A percentile compares a stretch with the other conserved stretches of the same genome.
Conservation (phyloP, 2,329 filamentous ascomycete genomes). For the Exophiala calicioides region DNA sequence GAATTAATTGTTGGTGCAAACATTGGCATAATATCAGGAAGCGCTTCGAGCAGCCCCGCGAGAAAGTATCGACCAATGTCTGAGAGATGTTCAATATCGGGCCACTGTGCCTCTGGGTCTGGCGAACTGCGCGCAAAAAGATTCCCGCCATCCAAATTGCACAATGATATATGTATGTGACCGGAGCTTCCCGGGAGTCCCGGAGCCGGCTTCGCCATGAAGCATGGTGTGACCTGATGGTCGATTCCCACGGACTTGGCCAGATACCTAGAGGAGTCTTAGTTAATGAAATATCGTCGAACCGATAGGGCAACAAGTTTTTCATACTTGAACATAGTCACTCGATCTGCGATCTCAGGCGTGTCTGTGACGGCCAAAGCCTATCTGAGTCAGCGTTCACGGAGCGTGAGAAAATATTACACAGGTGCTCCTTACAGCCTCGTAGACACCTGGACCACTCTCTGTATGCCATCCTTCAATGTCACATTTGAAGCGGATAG, state of each 20-base stretch:
- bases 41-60: slow-evolving; percentile 79
- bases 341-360: slow-evolving; percentile 8
- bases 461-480: slow-evolving; percentile 11
- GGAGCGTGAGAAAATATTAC: not conserved
- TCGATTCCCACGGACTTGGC: slow-evolving; percentile 7
- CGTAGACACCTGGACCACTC: slow-evolving; percentile 8
- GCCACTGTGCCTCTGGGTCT: slow-evolving; percentile 69
- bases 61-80: slow-evolving; percentile 89
- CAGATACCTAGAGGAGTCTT: not conserved
- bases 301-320: not conserved
- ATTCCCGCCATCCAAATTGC: slow-evolving; percentile 65
- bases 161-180: slow-evolving; percentile 12
- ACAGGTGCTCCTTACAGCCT: slow-evolving; percentile 5
- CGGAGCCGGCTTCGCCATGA: slow-evolving; percentile 10
- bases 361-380: slow-evolving; percentile 6
- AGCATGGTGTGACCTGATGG: slow-evolving; percentile 10
- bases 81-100: slow-evolving; percentile 75
- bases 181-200: slow-evolving; percentile 7
- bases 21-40: slow-evolving; percentile 92
- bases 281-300: not conserved
- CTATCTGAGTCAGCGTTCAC: not conserved
- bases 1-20: slow-evolving; percentile 93
- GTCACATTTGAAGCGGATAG: slow-evolving; percentile 2
- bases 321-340: slow-evolving; percentile 8
- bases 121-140: slow-evolving; percentile 71